Percentiles rank a stretch among this genome's conserved stretches.
Conservation (phyloP, 2,329 filamentous ascomycete genomes). For the Anthostomella pinea region DNA sequence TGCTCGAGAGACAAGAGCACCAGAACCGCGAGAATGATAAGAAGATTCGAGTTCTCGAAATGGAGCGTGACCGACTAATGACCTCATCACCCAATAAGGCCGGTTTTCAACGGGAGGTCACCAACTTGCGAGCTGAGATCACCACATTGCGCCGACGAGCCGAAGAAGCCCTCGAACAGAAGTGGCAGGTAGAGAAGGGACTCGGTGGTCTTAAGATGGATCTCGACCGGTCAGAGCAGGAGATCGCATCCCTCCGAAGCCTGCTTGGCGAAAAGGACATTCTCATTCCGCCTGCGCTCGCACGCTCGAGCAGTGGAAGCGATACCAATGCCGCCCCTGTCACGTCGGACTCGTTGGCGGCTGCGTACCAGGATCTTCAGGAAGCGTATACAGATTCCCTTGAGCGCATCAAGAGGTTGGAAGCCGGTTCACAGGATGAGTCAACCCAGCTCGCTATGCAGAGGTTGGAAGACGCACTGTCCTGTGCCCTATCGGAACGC, state of each 20-base stretch:
- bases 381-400: slow-evolving; percentile 66
- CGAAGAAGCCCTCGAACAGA: slow-evolving; percentile 91
- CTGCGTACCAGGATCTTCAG: slow-evolving; percentile 73
- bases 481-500: slow-evolving; percentile 67
- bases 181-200: slow-evolving; percentile 93
- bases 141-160: slow-evolving; percentile 79
- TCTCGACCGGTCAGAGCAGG: slow-evolving; percentile 89
- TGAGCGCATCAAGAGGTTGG: slow-evolving; percentile 63
- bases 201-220: slow-evolving; percentile 91
- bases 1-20: slow-evolving; percentile 81
- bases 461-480: slow-evolving; percentile 65
- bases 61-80: slow-evolving; percentile 72
- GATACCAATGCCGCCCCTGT: slow-evolving; percentile 47
- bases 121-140: slow-evolving; percentile 77
- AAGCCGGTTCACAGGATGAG: slow-evolving; percentile 51
- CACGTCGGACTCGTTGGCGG: slow-evolving; percentile 69
- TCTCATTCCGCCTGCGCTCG: slow-evolving; percentile 61
- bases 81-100: slow-evolving; percentile 67
- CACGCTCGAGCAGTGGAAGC: slow-evolving; percentile 40
- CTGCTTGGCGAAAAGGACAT: slow-evolving; percentile 83
- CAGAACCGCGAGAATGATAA: slow-evolving; percentile 83
- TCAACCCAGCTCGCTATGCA: slow-evolving; percentile 62
- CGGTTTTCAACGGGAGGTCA: slow-evolving; percentile 82
- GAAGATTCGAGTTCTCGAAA: slow-evolving; percentile 71
- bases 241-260: slow-evolving; percentile 77